A percentile compares a stretch with the other conserved stretches of the same genome.
These are phyloP conservation scores for Cornus suecica DNA, from an alignment of 148 eudicot genomes.

Conservation along the genomic window DNA sequence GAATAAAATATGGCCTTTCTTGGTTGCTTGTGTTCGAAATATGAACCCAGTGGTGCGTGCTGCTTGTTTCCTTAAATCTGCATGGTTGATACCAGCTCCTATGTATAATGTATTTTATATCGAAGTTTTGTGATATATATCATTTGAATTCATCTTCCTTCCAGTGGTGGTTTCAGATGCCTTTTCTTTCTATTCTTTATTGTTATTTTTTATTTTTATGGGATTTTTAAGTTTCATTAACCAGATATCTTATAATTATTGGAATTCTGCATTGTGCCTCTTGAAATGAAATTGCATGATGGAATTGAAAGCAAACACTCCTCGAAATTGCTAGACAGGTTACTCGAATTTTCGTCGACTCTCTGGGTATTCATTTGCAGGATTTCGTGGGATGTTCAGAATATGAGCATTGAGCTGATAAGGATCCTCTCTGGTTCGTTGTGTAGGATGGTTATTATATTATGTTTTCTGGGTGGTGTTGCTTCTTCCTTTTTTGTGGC, in stretches of 20 bases:
- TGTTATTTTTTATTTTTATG: background rate
- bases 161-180: background rate
- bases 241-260: background rate
- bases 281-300: too few species aligned
- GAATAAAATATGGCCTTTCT: constrained; percentile 90
- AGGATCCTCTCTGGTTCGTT: too few species aligned
- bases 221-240: background rate
- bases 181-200: background rate
- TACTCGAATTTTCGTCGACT: background rate
- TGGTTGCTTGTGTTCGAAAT: constrained; percentile 73
- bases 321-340: too few species aligned
- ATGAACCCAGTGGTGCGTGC: constrained; percentile 66
- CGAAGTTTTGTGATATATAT: background rate
- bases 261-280: background rate
- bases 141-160: background rate
- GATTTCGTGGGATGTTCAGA: too few species aligned
- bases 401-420: too few species aligned
- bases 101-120: background rate
- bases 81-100: background rate
- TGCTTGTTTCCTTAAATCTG: background rate
- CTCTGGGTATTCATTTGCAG: too few species aligned
- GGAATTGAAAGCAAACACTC: background rate
- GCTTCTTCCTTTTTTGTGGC: too few species aligned
- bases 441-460: too few species aligned
- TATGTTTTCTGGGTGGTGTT: too few species aligned